A percentile compares a stretch with the other conserved stretches of the same genome.
These are phyloP conservation scores for Lentithecium fluviatile DNA, from an alignment of 495 filamentous ascomycete species.

Conservation along the genomic window DNA sequence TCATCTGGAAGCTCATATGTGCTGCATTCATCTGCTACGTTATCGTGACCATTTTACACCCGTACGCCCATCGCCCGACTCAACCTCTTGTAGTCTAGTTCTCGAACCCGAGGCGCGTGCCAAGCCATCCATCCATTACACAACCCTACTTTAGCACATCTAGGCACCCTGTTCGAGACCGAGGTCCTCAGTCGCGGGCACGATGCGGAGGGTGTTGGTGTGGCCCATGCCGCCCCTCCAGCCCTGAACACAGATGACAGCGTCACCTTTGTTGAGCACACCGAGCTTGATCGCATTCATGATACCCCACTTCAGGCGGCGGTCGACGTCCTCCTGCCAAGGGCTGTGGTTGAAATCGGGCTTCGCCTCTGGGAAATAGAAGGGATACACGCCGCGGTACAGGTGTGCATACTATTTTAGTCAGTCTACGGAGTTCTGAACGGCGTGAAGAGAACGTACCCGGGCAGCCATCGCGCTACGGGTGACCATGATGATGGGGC, in stretches of 20 bases:
- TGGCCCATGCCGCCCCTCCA: constrained; percentile 97
- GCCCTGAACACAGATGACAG: constrained; percentile 92
- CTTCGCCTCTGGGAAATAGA: constrained; percentile 88
- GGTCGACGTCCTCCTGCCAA: constrained; percentile 99
- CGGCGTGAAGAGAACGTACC: constrained; percentile 44
- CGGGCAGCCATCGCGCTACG: constrained; percentile 77
- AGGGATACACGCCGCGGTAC: constrained; percentile 97
- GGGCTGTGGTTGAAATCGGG: constrained; percentile 83
- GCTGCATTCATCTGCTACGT: no score
- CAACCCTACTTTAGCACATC: neutral
- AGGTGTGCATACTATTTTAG: constrained; percentile 72
- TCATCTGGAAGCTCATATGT: no score
- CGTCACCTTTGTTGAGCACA: constrained; percentile 76
- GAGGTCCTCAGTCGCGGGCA: constrained; percentile 45
- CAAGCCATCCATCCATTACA: constrained; percentile 12
- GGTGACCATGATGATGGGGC: constrained; percentile 98
- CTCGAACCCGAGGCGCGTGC: neutral
- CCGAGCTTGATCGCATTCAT: constrained; percentile 77
- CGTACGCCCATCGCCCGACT: no score
- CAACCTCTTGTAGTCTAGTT: no score
- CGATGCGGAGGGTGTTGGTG: constrained; percentile 75
- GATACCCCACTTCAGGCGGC: constrained; percentile 94
- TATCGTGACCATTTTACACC: no score
- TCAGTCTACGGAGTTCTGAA: neutral
- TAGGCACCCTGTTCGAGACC: constrained; percentile 43